Percentiles rank a stretch among this genome's conserved stretches.
Evolutionary conservation across 177 flowering plant genomes (phyloP).

Genomic region (Tripterygium wilfordii): DNA sequence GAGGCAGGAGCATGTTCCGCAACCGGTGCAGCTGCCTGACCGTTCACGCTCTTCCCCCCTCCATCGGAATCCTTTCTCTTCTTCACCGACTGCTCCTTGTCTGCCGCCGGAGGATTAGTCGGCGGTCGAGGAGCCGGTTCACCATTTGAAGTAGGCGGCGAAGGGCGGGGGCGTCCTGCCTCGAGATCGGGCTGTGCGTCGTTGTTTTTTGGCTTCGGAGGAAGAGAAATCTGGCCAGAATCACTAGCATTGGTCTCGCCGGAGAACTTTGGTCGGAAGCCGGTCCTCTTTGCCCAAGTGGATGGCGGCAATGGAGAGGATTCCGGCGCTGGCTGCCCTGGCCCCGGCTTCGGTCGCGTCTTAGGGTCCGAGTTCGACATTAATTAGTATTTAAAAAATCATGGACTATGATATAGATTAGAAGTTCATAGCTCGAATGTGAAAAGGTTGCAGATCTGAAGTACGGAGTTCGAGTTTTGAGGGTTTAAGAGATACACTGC

Average conservation of each 20-base stretch:
- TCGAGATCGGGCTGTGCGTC: constrained; percentile 63
- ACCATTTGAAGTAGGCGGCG: constrained; percentile 31
- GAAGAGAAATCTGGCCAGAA: constrained; percentile 52
- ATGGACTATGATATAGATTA: too few relatives aligned
- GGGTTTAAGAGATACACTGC: constrained; percentile 4
- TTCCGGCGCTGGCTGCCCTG: constrained; percentile 70
- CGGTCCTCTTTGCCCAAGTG: constrained; percentile 88
- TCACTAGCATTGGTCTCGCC: constrained; percentile 78
- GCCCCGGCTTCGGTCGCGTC: constrained; percentile 67
- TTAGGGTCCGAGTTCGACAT: constrained; percentile 70
- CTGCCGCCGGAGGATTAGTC: neutral
- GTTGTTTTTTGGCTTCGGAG: constrained; percentile 24
- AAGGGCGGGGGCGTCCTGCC: constrained; percentile 39
- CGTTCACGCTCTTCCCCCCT: constrained; percentile 1
- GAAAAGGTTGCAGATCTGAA: constrained; percentile 7
- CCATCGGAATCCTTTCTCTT: constrained; percentile 62
- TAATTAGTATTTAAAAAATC: constrained; percentile 1
- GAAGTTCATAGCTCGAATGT: neutral
- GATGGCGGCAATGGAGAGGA: constrained; percentile 61
- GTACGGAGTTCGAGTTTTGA: neutral
- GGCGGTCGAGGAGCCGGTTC: constrained; percentile 6
- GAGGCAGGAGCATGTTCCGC: constrained; percentile 11
- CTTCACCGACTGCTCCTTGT: constrained; percentile 46
- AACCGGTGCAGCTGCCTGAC: constrained; percentile 2
- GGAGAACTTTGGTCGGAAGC: constrained; percentile 80